These are phyloP conservation scores for Candida hungchunana DNA, from an alignment of 805 yeast genomes.

Conservation along the genomic window DNA sequence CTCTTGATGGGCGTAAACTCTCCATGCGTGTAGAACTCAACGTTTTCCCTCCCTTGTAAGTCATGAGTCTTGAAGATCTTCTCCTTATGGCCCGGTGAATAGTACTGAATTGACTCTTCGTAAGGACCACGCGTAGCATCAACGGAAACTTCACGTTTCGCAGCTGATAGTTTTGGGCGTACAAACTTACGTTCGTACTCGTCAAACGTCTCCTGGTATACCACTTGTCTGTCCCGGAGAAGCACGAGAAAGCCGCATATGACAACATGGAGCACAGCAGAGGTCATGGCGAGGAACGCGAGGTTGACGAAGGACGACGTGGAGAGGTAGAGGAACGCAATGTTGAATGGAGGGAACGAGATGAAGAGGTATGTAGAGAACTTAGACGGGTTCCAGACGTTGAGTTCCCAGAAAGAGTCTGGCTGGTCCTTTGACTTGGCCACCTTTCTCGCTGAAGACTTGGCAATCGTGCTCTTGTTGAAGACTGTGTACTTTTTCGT, in stretches of 20 bases:
- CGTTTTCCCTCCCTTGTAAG: constrained; percentile 25
- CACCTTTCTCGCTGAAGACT: too few relatives aligned
- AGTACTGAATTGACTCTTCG: constrained; percentile 26
- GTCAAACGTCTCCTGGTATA: constrained; percentile 54
- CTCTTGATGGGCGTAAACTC: constrained; percentile 29
- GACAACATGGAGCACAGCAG: constrained; percentile 35
- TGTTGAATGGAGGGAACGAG: constrained; percentile 55
- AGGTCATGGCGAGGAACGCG: constrained; percentile 34
- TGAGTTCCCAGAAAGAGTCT: constrained; percentile 47
- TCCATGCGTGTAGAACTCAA: constrained; percentile 29
- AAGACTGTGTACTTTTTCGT: constrained; percentile 25
- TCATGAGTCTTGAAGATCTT: constrained; percentile 52
- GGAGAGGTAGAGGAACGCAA: constrained; percentile 37
- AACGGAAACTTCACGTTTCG: constrained; percentile 54
- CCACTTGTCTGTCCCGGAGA: constrained; percentile 53
- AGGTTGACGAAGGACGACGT: constrained; percentile 35
- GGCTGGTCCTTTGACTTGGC: constrained; percentile 14
- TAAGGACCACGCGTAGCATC: constrained; percentile 46
- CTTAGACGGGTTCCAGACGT: constrained; percentile 64
- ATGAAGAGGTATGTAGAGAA: constrained; percentile 49
- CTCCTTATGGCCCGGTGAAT: constrained; percentile 29
- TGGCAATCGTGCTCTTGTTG: constrained; percentile 19
- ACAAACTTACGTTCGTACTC: constrained; percentile 64
- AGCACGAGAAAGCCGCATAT: constrained; percentile 42
- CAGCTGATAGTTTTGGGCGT: constrained; percentile 48